Evolutionary conservation across 2,329 filamentous ascomycete genomes (phyloP), one percentile per base, ranked within the genome.

Genomic region (Neophaeococcomyces mojaviensis): DNA sequence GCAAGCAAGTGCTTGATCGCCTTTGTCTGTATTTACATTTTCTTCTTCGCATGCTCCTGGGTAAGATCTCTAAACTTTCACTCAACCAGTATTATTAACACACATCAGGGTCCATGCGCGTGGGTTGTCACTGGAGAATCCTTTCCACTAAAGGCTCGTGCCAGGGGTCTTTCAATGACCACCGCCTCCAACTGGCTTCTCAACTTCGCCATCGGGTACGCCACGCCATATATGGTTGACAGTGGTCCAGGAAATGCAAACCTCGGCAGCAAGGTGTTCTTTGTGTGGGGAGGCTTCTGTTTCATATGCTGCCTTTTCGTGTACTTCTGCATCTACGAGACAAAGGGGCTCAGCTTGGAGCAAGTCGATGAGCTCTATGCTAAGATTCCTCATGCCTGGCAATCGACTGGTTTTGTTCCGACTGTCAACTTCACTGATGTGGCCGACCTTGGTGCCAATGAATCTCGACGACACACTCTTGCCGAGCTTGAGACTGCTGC

Each of bases 271-370:
- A 73, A 74, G 55, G 73, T 78, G 26, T 78, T 79, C 64, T 79
- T 77, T 63, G 71, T 78, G 60, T 78, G 75, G 75, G 74, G 72
- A 41, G 67, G 68, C 22, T 75, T 74, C 59, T 79, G 76, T 64
- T 69, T 71, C 51, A 61, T 78, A 53, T 76, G 73, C 51, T 66
- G 68, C 51, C 39, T 65, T 26, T 69, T 69, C 42, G 63, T 68
- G n/a, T 85, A 78, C 61, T 82, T 84, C 62, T 79, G 81, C 67
- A 80, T 94, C 59, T 90, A 90, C 61, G 88, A 92, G 71, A 94
- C 88, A 48, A 94, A 94, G 73, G 86, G 85, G 13, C 74, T 89
- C 10, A 81, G 78, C 0, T 76, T 94, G 19, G 88, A 94, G 65
- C 78, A 94, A 66, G 82, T 94, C 47, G 86, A 94, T 59, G 78